These are phyloP conservation scores for Triticum timopheevii DNA, from an alignment of 176 grass and related monocot genomes.

Conservation along the genomic window DNA sequence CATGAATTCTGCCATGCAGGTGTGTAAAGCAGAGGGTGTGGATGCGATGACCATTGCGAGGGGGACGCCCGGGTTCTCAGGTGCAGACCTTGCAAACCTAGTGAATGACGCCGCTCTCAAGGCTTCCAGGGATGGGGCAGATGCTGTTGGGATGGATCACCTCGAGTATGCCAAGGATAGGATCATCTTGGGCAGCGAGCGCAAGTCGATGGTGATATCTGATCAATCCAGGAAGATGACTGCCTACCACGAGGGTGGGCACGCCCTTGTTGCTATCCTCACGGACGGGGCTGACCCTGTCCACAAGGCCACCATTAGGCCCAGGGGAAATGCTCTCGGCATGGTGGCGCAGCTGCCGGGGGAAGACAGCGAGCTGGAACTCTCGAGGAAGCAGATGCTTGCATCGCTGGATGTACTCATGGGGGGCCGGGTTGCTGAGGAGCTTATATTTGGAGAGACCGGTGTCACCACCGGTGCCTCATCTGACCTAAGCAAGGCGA, in stretches of 20 bases:
- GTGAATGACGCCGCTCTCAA: constrained; percentile 61
- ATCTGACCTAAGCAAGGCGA: constrained; percentile 48
- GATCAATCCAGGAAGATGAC: constrained; percentile 26
- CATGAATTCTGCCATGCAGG: constrained; percentile 20
- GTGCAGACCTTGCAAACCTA: constrained; percentile 72
- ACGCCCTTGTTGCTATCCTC: constrained; percentile 27
- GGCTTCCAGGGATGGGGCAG: constrained; percentile 61
- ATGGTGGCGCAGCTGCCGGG: constrained; percentile 51
- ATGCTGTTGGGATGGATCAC: constrained; percentile 54
- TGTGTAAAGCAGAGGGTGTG: constrained; percentile 68
- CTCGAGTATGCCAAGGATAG: constrained; percentile 58
- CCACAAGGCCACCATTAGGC: constrained; percentile 57
- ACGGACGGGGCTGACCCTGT: constrained; percentile 53
- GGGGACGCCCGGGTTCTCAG: constrained; percentile 47
- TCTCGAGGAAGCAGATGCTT: constrained; percentile 60
- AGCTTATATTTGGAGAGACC: constrained; percentile 63
- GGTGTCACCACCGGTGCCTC: constrained; percentile 55
- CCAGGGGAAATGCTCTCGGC: constrained; percentile 55
- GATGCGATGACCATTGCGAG: constrained; percentile 54
- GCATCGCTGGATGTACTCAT: constrained; percentile 58
- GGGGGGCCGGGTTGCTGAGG: constrained; percentile 66
- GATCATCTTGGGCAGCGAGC: constrained; percentile 49
- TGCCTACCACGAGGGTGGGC: not conserved
- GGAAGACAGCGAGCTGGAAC: constrained; percentile 34
- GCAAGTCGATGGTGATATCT: not conserved